phyloP scores from a whole-genome alignment of 768 basidiomycete species.

The Macrolepiota fuliginosa region DNA sequence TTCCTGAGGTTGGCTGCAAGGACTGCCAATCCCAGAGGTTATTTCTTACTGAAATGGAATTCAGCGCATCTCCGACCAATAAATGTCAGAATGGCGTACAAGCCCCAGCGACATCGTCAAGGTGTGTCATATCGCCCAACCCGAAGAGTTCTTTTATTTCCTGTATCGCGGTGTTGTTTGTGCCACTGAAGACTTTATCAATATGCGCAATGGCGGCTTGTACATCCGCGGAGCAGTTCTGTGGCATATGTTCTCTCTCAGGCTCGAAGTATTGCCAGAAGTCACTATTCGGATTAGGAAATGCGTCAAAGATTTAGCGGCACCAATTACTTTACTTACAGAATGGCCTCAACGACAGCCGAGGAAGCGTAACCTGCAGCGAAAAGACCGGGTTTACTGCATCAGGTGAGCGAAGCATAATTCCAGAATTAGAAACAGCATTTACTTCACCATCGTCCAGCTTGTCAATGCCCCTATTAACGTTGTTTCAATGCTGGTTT shows the following conservation, averaged over 20 bases:
- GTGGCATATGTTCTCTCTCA: constrained; percentile 62
- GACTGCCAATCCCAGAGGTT: constrained; percentile 70
- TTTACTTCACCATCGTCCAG: constrained; percentile 69
- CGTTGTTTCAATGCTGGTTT: not conserved
- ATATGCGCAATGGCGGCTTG: constrained; percentile 60
- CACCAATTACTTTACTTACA: constrained; percentile 30
- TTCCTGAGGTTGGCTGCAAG: constrained; percentile 49
- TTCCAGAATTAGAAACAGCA: not conserved
- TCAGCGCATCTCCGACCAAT: constrained; percentile 31
- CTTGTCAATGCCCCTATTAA: constrained; percentile 43
- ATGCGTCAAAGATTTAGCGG: not conserved
- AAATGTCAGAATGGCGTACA: constrained; percentile 26
- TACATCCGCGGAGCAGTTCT: constrained; percentile 73
- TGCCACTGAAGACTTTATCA: constrained; percentile 51
- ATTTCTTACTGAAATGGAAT: constrained; percentile 46
- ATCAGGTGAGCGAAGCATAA: not conserved
- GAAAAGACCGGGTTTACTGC: constrained; percentile 61
- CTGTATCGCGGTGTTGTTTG: constrained; percentile 45
- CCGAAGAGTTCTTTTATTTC: constrained; percentile 58
- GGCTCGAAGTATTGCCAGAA: constrained; percentile 77
- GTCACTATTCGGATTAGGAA: constrained; percentile 31
- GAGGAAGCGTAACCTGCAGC: constrained; percentile 67
- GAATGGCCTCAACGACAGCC: constrained; percentile 61
- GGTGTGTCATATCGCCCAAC: constrained; percentile 50
- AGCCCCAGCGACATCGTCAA: constrained; percentile 67